Conservation (phyloP, 495 filamentous ascomycete species). For the Aspergillus coremiiformis region DNA sequence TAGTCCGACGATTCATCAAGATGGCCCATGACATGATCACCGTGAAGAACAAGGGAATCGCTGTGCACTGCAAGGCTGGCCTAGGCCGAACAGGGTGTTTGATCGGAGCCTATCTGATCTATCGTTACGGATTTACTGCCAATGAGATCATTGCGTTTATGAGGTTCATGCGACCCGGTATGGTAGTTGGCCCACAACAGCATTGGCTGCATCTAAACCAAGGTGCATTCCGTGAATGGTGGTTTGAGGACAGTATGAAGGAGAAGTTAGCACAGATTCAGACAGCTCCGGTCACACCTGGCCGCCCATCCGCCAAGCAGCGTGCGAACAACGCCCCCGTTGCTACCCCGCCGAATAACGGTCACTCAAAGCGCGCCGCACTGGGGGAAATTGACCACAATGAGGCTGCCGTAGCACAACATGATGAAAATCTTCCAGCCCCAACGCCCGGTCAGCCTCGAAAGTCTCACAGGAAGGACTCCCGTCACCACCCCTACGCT, state of each 20-base stretch:
- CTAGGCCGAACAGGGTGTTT: constrained; percentile 94
- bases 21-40: constrained; percentile 92
- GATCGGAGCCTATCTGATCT: constrained; percentile 96
- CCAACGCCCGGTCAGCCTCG: constrained; percentile 94
- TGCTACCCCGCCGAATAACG: constrained; percentile 75
- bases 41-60: constrained; percentile 76
- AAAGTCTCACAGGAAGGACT: constrained; percentile 66
- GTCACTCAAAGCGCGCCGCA: constrained; percentile 65
- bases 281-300: constrained; percentile 69
- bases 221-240: constrained; percentile 94
- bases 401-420: constrained; percentile 48
- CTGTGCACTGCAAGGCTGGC: constrained; percentile 97
- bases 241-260: constrained; percentile 81
- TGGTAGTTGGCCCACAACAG: constrained; percentile 99
- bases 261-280: constrained; percentile 48
- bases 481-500: constrained; percentile 48
- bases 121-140: constrained; percentile 95
- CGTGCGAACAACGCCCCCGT: constrained; percentile 53
- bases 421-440: constrained; percentile 80
- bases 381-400: constrained; percentile 88
- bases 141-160: constrained; percentile 98
- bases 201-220: constrained; percentile 99
- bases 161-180: constrained; percentile 98
- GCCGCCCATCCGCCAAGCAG: constrained; percentile 51
- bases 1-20: constrained; percentile 88